Conservation (phyloP, 164 flowering plant species). For the Sextonia rubra region DNA sequence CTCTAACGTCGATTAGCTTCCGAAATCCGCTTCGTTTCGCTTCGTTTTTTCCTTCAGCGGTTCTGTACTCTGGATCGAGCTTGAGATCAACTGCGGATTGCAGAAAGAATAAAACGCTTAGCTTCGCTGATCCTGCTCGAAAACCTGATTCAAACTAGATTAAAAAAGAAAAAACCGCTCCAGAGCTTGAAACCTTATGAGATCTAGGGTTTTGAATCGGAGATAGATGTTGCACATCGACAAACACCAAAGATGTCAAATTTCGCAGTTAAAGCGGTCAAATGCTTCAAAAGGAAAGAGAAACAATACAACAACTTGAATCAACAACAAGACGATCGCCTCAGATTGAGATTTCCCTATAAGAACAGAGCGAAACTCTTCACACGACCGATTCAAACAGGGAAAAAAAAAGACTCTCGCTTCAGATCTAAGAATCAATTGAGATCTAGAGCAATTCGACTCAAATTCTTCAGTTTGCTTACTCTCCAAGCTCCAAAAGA, state of each 20-base stretch:
- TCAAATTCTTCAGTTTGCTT: background rate
- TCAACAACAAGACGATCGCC: too few species aligned
- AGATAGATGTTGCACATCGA: background rate
- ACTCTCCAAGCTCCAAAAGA: background rate
- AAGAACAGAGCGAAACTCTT: background rate
- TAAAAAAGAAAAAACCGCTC: background rate
- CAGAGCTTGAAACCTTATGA: background rate
- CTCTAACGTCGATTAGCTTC: too few species aligned
- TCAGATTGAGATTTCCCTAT: too few species aligned
- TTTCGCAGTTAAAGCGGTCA: background rate
- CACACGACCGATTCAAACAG: background rate
- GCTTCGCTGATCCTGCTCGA: too few species aligned
- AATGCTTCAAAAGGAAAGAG: background rate
- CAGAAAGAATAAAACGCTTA: too few species aligned
- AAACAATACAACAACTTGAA: background rate
- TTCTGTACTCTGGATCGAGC: too few species aligned
- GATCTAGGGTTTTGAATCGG: background rate
- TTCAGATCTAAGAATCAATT: background rate
- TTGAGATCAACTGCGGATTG: too few species aligned
- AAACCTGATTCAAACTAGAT: too few species aligned
- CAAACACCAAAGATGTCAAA: background rate
- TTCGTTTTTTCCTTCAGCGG: too few species aligned
- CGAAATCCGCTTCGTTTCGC: too few species aligned
- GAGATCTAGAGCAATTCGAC: background rate
- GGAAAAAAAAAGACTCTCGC: too few species aligned